A percentile compares a stretch with the other conserved stretches of the same genome.
phyloP scores from a whole-genome alignment of 257 asterid species.

The Petunia axillaris region DNA sequence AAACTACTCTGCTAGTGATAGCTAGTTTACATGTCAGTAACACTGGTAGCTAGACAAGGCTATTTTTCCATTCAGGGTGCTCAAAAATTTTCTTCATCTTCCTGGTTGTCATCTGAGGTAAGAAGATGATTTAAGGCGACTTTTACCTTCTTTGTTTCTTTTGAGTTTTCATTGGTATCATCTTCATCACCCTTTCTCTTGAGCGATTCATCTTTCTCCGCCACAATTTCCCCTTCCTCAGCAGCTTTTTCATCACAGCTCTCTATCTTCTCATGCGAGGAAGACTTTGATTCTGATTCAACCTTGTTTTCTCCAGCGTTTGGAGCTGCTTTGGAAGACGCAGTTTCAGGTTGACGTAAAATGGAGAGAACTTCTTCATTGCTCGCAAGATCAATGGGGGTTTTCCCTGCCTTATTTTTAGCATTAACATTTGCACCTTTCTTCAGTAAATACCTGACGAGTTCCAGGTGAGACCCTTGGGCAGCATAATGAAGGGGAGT shows the following conservation, averaged over 20 bases:
- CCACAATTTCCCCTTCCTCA: conserved; percentile 38
- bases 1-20: background rate
- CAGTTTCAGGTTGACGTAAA: conserved; percentile 47
- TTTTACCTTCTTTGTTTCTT: conserved; percentile 60
- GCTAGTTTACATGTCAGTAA: conserved; percentile 11
- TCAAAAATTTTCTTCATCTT: conserved; percentile 55
- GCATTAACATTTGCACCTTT: conserved; percentile 65
- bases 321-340: conserved; percentile 35
- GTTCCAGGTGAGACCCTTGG: conserved; percentile 81
- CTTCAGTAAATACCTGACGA: conserved; percentile 72
- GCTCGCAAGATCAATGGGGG: conserved; percentile 73
- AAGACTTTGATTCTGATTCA: conserved; percentile 32
- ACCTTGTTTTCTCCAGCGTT: conserved; percentile 40
- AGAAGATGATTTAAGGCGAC: conserved; percentile 81
- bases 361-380: conserved; percentile 60
- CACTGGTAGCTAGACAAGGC: conserved; percentile 9
- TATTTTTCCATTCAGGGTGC: conserved; percentile 23
- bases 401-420: conserved; percentile 84
- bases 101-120: conserved; percentile 69
- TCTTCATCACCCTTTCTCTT: conserved; percentile 41
- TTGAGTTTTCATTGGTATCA: conserved; percentile 36
- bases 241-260: conserved; percentile 33
- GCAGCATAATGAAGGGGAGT: conserved; percentile 91
- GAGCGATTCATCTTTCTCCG: conserved; percentile 43
- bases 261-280: conserved; percentile 36